Evolutionary conservation across 169 alveolate species (phyloP), one percentile per base, ranked within the genome.

Genomic region (Plasmodium inui): DNA sequence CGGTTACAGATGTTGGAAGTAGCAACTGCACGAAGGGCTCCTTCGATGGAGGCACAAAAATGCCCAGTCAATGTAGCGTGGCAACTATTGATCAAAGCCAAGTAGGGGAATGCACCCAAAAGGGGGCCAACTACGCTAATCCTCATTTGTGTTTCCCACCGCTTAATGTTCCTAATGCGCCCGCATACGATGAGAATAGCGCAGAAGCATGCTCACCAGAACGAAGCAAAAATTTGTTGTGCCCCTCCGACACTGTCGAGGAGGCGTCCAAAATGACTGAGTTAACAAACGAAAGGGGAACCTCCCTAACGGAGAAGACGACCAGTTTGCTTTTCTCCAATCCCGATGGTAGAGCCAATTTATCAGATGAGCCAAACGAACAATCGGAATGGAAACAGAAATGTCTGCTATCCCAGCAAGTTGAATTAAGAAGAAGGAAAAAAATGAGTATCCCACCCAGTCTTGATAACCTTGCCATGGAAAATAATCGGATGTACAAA

Each of bases 401-500:
- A n/a, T 57, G 30, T 22, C 30, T 57, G 30, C 30, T n/a, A 57
- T 57, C 32, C 30, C 30, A 57, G 32, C 22, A 17, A 17, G 30
- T 0, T 26, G 53, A 37, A 74, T n/a, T 41, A 79, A 44, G 70
- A 79, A 22, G 32, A 79, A 41, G 12, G 53, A 37, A 79, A 72
- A 72, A 72, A 14, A 28, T n/a, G 30, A 79, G 0, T 30, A 10
- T 4, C 41, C 44, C 7, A 79, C 9, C 8, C 12, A 17, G 37
- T 19, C 28, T 57, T 82, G 30, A 30, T 10, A 22, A 57, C 71
- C 22, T 17, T 82, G 17, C 22, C 44, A 32, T 28, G 14, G 67
- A 84, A 10, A 37, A 73, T 17, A 84, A 84, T 74, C 30, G 7
- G 57, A 37, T 30, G 17, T 84, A 44, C 84, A 17, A 73, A 84